A percentile compares a stretch with the other conserved stretches of the same genome.
Evolutionary conservation across 768 basidiomycete species (phyloP).

Genomic region (Rhodotorula kratochvilovae): DNA sequence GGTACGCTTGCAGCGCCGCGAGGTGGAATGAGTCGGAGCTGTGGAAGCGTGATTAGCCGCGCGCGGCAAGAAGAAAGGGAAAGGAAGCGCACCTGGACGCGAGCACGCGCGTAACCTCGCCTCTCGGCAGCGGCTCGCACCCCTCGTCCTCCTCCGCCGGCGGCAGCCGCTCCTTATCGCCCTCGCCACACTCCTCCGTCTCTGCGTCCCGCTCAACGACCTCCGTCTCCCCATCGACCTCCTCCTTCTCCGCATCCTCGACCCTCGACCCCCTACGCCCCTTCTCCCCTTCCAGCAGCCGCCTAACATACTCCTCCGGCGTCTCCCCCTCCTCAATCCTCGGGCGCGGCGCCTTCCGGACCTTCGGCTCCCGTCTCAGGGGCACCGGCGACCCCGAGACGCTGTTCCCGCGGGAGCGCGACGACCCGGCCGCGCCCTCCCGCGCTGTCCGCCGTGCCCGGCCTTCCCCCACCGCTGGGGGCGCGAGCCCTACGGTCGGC

Average conservation of each 20-base stretch:
- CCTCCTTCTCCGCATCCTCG: background rate
- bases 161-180: background rate
- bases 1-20: slow-evolving; percentile 65
- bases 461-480: background rate
- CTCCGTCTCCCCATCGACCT: background rate
- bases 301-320: slow-evolving; percentile 63
- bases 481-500: background rate
- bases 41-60: background rate
- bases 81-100: slow-evolving; percentile 64
- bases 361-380: background rate
- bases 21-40: slow-evolving; percentile 70
- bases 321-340: slow-evolving; percentile 55
- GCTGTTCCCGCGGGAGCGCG: background rate
- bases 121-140: slow-evolving; percentile 1
- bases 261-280: background rate
- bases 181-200: background rate
- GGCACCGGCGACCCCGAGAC: background rate
- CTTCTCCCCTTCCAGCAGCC: slow-evolving; percentile 52
- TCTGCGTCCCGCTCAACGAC: background rate
- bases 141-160: background rate
- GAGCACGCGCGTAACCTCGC: slow-evolving; percentile 72
- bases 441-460: background rate
- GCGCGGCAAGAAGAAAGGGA: background rate
- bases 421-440: no score
- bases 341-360: slow-evolving; percentile 20